Evolutionary conservation across 2,329 filamentous ascomycete genomes (phyloP).

Genomic region (Ceratocystiopsis brevicomis): DNA sequence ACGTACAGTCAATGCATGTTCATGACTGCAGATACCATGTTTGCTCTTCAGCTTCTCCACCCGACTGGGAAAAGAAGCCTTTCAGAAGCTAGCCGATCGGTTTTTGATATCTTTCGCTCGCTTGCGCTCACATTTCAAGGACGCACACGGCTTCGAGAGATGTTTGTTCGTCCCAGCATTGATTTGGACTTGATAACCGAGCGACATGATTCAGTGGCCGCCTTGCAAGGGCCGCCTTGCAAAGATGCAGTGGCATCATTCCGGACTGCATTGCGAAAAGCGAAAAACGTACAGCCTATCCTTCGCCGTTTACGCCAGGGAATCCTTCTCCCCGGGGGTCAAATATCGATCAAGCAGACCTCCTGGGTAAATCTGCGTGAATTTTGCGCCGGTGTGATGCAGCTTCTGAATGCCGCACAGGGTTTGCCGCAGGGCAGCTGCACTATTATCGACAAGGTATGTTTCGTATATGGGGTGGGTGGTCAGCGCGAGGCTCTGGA

Average conservation of each 20-base stretch:
- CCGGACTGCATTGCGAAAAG: conserved; percentile 41
- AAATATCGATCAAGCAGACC: conserved; percentile 38
- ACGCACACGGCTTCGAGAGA: conserved; percentile 50
- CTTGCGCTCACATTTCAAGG: conserved; percentile 66
- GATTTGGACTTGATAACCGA: conserved; percentile 48
- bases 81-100: conserved; percentile 60
- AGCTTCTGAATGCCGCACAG: conserved; percentile 28
- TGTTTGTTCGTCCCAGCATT: conserved; percentile 62
- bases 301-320: conserved; percentile 61
- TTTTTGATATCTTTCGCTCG: conserved; percentile 66
- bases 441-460: conserved; percentile 1
- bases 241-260: conserved; percentile 33
- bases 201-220: conserved; percentile 49
- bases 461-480: neutral
- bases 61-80: conserved; percentile 40
- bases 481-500: too few relatives aligned
- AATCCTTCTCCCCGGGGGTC: conserved; percentile 32
- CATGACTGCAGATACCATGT: conserved; percentile 60
- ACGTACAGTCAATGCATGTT: conserved; percentile 50
- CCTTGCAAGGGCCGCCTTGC: conserved; percentile 53
- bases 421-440: conserved; percentile 28
- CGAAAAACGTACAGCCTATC: conserved; percentile 56
- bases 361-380: conserved; percentile 54
- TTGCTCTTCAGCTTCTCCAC: conserved; percentile 69
- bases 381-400: conserved; percentile 54